These are phyloP conservation scores for Acrodontium crateriforme DNA, from an alignment of 2,329 filamentous ascomycete genomes.

Conservation along the genomic window DNA sequence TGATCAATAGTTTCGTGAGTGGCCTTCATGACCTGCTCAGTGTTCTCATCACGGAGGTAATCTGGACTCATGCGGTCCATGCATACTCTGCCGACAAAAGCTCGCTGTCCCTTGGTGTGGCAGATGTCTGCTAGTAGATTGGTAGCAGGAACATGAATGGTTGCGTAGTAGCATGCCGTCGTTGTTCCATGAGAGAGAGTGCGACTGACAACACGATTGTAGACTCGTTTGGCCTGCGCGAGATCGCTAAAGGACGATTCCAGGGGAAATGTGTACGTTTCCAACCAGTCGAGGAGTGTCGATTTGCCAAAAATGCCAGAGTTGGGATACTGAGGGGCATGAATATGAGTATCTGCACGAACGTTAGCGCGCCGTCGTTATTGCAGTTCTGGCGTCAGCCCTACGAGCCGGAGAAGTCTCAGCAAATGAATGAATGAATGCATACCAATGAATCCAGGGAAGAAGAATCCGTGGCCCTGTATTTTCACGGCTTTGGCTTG, in stretches of 20 bases:
- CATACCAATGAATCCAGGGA: slow-evolving; percentile 67
- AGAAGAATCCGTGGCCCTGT: slow-evolving; percentile 56
- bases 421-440: no score
- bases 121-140: slow-evolving; percentile 82
- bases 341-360: slow-evolving; percentile 75
- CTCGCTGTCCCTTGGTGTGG: slow-evolving; percentile 65
- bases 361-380: slow-evolving; percentile 1
- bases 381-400: no score
- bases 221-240: slow-evolving; percentile 53
- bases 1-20: slow-evolving; percentile 37
- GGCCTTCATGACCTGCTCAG: slow-evolving; percentile 44
- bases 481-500: slow-evolving; percentile 25
- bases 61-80: slow-evolving; percentile 68
- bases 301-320: slow-evolving; percentile 85
- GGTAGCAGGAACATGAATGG: slow-evolving; percentile 73
- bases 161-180: slow-evolving; percentile 88
- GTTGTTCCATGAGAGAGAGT: slow-evolving; percentile 87
- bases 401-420: no score
- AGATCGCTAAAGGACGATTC: slow-evolving; percentile 60
- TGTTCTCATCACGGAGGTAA: slow-evolving; percentile 64
- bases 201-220: slow-evolving; percentile 61
- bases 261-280: slow-evolving; percentile 88
- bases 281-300: slow-evolving; percentile 84
- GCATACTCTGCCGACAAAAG: slow-evolving; percentile 85
- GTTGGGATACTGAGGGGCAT: slow-evolving; percentile 91